Percentiles rank a stretch among this genome's conserved stretches.
Evolutionary conservation across 352 stramenopile species (phyloP).

Genomic region (Thalassiosira pacifica): DNA sequence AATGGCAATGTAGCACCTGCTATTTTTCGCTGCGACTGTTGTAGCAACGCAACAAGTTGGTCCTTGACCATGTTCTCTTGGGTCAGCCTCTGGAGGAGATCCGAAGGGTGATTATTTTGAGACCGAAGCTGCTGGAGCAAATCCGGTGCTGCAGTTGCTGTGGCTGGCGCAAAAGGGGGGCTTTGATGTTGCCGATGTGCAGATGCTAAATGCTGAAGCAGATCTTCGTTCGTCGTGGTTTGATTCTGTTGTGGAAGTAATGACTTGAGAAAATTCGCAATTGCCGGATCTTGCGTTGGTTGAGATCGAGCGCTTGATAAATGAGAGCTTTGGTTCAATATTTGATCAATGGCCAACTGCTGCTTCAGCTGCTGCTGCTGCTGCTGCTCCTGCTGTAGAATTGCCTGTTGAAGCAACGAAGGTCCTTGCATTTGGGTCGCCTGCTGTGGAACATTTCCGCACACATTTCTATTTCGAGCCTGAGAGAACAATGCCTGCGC

Average conservation of each 20-base stretch:
- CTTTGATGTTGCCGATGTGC: no score
- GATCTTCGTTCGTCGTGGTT: no score
- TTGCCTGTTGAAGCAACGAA: background rate
- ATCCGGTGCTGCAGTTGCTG: background rate
- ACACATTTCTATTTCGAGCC: background rate
- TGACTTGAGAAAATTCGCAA: background rate
- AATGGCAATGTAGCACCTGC: no score
- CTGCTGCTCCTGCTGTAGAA: no score
- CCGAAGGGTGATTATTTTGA: background rate
- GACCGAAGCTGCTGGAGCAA: no score
- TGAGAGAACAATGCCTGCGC: no score
- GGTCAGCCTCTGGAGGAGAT: background rate
- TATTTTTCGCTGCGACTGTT: slow-evolving; percentile 14
- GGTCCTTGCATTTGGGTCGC: background rate
- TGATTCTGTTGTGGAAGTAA: background rate
- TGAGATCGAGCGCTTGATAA: background rate
- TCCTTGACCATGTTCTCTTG: background rate
- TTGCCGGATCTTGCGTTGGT: background rate
- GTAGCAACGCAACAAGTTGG: slow-evolving; percentile 13
- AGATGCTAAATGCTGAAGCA: background rate
- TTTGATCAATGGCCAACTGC: background rate
- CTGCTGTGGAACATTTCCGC: background rate
- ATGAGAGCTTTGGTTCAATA: background rate
- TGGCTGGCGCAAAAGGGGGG: background rate
- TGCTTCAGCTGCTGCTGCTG: no score